Evolutionary conservation across 352 stramenopile species (phyloP).

Genomic region (Phytophthora syringae): DNA sequence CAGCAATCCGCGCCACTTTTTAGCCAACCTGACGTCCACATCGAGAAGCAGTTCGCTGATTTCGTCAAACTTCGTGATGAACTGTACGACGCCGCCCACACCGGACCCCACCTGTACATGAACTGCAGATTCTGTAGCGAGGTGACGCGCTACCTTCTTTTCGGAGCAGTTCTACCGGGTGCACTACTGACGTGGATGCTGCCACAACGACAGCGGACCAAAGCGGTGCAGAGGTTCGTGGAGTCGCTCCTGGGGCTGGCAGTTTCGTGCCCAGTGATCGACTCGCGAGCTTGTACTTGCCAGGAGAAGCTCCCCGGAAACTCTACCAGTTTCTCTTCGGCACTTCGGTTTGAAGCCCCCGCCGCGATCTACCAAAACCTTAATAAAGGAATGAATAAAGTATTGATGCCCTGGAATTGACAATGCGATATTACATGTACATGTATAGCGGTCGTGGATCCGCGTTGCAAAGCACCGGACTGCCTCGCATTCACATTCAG

Average conservation of each 20-base stretch:
- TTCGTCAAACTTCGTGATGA: conserved; percentile 49
- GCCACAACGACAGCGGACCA: conserved; percentile 27
- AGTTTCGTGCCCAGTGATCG: conserved; percentile 17
- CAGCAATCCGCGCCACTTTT: conserved; percentile 15
- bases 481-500: conserved; percentile 6
- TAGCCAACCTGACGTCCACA: conserved; percentile 18
- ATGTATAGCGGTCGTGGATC: conserved; percentile 1
- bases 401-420: too few relatives aligned
- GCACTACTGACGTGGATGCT: conserved; percentile 31
- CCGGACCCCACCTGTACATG: conserved; percentile 25
- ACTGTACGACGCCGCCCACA: conserved; percentile 40
- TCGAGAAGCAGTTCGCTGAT: conserved; percentile 38
- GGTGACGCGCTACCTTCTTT: conserved; percentile 46
- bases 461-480: conserved; percentile 12
- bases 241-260: conserved; percentile 33
- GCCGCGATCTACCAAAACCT: neutral
- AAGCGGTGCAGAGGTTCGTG: conserved; percentile 33
- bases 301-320: conserved; percentile 28
- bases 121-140: conserved; percentile 51
- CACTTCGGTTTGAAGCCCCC: conserved; percentile 4
- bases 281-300: conserved; percentile 28
- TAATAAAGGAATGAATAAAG: too few relatives aligned
- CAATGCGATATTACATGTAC: too few relatives aligned
- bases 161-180: conserved; percentile 31
- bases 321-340: conserved; percentile 24